Evolutionary conservation across 495 filamentous ascomycete genomes (phyloP).

Genomic region (Xylaria scruposa): DNA sequence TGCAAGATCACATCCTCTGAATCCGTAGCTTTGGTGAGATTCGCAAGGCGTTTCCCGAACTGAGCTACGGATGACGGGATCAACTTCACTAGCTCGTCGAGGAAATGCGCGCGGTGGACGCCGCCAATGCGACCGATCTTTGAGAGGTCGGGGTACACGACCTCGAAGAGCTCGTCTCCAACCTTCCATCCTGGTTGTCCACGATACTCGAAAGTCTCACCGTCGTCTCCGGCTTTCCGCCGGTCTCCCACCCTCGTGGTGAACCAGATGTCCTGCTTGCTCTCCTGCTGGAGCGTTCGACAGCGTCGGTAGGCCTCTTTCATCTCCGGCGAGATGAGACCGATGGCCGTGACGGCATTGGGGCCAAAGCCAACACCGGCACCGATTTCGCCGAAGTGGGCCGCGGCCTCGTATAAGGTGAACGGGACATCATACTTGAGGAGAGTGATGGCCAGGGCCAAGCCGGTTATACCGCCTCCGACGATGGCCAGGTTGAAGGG

Average conservation of each 20-base stretch:
- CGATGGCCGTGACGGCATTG: slow-evolving; percentile 65
- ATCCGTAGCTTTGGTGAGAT: slow-evolving; percentile 36
- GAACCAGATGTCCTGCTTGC: slow-evolving; percentile 31
- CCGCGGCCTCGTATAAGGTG: slow-evolving; percentile 61
- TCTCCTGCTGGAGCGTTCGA: slow-evolving; percentile 38
- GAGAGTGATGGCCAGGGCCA: slow-evolving; percentile 57
- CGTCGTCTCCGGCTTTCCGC: slow-evolving; percentile 29
- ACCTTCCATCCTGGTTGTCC: slow-evolving; percentile 35
- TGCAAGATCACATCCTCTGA: slow-evolving; percentile 48
- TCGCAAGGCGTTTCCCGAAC: slow-evolving; percentile 54
- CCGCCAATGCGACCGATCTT: slow-evolving; percentile 39
- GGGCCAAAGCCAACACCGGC: slow-evolving; percentile 68
- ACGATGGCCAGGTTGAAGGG: slow-evolving; percentile 56
- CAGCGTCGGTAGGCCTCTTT: slow-evolving; percentile 45
- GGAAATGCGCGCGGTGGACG: slow-evolving; percentile 64
- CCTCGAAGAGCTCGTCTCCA: slow-evolving; percentile 39
- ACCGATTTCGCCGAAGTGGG: slow-evolving; percentile 61
- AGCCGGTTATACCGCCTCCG: slow-evolving; percentile 62
- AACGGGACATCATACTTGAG: slow-evolving; percentile 47
- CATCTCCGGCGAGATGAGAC: slow-evolving; percentile 56
- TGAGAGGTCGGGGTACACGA: slow-evolving; percentile 27
- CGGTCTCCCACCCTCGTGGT: slow-evolving; percentile 34
- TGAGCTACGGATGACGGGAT: slow-evolving; percentile 54
- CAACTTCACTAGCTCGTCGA: slow-evolving; percentile 64
- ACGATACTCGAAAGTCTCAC: slow-evolving; percentile 30